Base-by-base conservation (phyloP, 129 eudicot species). In the Flaveria trinervia region DNA sequence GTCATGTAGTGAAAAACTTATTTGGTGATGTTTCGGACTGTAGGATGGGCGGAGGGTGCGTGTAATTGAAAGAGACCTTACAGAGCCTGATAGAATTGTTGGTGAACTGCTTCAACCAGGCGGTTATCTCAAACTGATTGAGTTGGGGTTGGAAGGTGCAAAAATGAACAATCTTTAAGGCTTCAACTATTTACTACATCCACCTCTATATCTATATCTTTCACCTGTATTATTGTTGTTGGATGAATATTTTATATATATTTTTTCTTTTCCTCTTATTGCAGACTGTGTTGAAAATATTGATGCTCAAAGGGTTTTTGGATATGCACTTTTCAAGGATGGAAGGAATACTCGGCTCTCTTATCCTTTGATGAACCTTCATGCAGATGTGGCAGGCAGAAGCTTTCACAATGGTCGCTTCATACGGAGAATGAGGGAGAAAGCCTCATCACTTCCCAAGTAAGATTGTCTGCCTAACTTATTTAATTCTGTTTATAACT, bases 341-440 rank as follows among this genome's bases (percentile, higher is more conserved):
- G 97, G 97, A 43, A 92, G 84, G 76, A 79, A 76, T 43, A 92
- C 92, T 46, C 67, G 71, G 2, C 88, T 92, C 60, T 80, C 97
- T 71, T 92, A 92, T 70, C 97, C 97, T 9, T 72, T 92, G 85
- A 91, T 87, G 62, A 87, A 89, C n/a, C 88, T 84, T 80, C 92
- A 92, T 71, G 67, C 85, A 18, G 96, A 92, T 72, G 92, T 92
- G 45, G 80, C 96, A 22, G 97, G 97, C 12, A 89, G 96, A 80
- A 85, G 97, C 84, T 92, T 92, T 65, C 97, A 92, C 72, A 89
- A 92, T 69, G 97, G 97, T 43, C 92, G 97, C 9, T 92, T 92
- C 71, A 83, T 92, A 41, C 97, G 87, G 69, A 84, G 83, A 59
- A 87, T 92, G 96, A 82, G 97, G 61, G 92, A 89, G 85, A 92